Base-by-base conservation (phyloP, 768 basidiomycete species). In the Suillus subluteus region DNA sequence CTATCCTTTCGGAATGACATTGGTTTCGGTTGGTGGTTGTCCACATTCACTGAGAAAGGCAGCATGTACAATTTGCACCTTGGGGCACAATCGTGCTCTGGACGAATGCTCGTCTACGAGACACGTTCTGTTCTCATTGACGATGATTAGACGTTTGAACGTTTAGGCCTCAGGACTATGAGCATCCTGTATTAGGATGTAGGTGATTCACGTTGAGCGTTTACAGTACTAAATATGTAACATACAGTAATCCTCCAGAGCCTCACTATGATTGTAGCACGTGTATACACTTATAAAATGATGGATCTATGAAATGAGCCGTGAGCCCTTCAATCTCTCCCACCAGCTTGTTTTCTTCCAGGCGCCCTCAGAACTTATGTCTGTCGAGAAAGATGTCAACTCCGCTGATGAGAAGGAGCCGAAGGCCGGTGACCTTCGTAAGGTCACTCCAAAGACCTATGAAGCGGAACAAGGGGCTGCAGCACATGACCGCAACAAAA, bases 251-350 rank as follows among this genome's bases (percentile, higher is more conserved):
- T 38, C 41, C 32, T 18, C 54, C 41, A 21, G 26, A 32, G 30
- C 30, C 30, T 55, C 54, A 66, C 54, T 62, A 68, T 40, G 12
- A 40, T 58, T 48, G 32, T 62, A 44, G 50, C 74, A 74, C 74
- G 74, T 77, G 76, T 44, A 56, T 67, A 56, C 58, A 54, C 50
- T 32, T 74, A 74, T 78, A 78, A 78, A 76, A 61, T 58, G 43
- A 26, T 38, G 46, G 63, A 11, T 54, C 38, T 18, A 37, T 38
- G 59, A 66, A 44, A 23, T 61, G 32, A 48, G n/a, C 37, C n/a
- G 58, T 46, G 8, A 6, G 37, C 52, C 37, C 44, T 66, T 32
- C 37, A 50, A 66, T 44, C 23, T 64, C 41, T 58, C 32, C 32
- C 52, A 38, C 37, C 38, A 26, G 16, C 35, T 62, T 62, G 16